These are phyloP conservation scores for Triticum timopheevii DNA, from an alignment of 176 grass and related monocot species.

Conservation along the genomic window DNA sequence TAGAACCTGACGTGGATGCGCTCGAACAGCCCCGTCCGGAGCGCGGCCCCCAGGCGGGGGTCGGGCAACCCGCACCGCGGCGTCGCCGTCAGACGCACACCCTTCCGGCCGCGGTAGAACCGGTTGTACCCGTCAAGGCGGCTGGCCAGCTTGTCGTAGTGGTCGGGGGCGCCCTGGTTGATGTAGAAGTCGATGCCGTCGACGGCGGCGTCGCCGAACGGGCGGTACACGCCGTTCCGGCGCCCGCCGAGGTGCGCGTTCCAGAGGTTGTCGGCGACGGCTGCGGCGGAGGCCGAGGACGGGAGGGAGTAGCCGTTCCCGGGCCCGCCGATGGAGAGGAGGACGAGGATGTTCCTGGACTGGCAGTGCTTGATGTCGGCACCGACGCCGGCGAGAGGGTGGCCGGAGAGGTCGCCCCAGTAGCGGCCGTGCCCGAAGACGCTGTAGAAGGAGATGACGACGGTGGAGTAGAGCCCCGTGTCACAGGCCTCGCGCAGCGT, in stretches of 20 bases:
- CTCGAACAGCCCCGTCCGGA: constrained; percentile 39
- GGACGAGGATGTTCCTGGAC: not conserved
- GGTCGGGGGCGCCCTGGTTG: not conserved
- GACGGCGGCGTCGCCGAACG: not conserved
- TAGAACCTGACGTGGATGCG: constrained; percentile 54
- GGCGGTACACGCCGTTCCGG: no score
- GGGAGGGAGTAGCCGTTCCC: not conserved
- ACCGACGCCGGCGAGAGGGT: not conserved
- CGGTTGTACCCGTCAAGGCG: not conserved
- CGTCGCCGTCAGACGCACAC: constrained; percentile 15
- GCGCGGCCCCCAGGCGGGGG: not conserved
- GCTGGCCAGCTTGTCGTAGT: not conserved
- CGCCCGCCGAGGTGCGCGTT: not conserved
- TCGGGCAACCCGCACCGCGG: constrained; percentile 48
- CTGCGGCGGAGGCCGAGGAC: not conserved
- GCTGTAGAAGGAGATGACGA: not conserved
- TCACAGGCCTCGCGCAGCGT: not conserved
- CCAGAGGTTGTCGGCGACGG: not conserved
- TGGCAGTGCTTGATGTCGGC: no score
- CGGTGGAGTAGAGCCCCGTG: not conserved
- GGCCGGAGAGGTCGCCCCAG: not conserved
- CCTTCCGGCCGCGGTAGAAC: not conserved
- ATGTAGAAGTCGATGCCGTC: constrained; percentile 9
- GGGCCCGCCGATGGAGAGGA: not conserved
- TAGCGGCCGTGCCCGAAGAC: not conserved